These are phyloP conservation scores for Beauveria asiatica DNA, from an alignment of 2,329 filamentous ascomycete genomes.

Conservation along the genomic window DNA sequence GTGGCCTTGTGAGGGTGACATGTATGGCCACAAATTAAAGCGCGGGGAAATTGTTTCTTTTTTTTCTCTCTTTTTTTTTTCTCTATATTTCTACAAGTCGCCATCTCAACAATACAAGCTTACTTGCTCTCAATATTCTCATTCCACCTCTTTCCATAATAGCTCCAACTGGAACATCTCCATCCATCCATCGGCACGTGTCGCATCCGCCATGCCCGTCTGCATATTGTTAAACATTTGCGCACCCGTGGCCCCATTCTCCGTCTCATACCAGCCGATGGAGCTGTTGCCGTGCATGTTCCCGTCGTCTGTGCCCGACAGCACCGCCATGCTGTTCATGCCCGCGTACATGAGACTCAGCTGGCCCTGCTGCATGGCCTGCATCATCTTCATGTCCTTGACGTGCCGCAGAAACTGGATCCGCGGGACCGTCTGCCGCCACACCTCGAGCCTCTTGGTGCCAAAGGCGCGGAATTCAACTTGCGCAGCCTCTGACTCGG, in stretches of 20 bases:
- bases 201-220: conserved; percentile 21
- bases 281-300: conserved; percentile 26
- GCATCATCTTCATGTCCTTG: conserved; percentile 23
- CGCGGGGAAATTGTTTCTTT: too few species aligned
- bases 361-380: conserved; percentile 26
- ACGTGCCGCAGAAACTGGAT: conserved; percentile 21
- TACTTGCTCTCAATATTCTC: neutral
- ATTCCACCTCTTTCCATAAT: conserved; percentile 27
- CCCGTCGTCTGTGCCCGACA: conserved; percentile 22
- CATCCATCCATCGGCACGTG: conserved; percentile 19
- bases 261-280: conserved; percentile 28
- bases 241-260: conserved; percentile 24
- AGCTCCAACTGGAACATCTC: conserved; percentile 19
- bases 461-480: conserved; percentile 22
- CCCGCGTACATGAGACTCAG: conserved; percentile 26
- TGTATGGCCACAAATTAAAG: too few species aligned
- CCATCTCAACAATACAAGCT: neutral
- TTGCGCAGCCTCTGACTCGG: conserved; percentile 18
- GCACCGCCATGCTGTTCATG: conserved; percentile 20
- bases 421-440: conserved; percentile 21
- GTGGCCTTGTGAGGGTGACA: too few species aligned
- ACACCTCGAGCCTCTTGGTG: conserved; percentile 20
- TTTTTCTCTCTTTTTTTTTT: too few species aligned
- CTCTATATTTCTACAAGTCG: too few species aligned
- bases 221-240: conserved; percentile 26